Base-by-base conservation (phyloP, 176 grass and related monocot species). In the Triticum urartu region DNA sequence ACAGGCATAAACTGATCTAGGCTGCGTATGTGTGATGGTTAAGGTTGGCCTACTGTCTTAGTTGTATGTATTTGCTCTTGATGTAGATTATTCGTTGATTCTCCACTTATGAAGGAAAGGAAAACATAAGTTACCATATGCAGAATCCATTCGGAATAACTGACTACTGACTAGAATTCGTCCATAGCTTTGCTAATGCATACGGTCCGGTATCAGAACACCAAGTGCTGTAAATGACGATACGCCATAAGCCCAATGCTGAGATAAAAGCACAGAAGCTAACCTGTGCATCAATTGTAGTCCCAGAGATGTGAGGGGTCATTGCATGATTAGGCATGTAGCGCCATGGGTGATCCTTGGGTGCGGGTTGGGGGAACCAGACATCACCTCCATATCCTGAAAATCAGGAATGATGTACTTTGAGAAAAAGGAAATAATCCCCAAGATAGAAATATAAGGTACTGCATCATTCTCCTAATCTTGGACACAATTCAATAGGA, bases 281-380 rank as follows among this genome's bases (percentile, higher is more conserved):
- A 26, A 95, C 93, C 77, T 93, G 91, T 14, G 52, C 91, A 84
- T 95, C 93, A 83, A 95, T 95, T 77, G 93, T 93, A 26, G 93
- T 95, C 21, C 93, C 91, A 59, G 91, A 93, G 25, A 93, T 93
- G 26, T 95, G 93, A 78, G 93, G 93, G 17, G 93, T 95, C 93
- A 98, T 98, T 18, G 93, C 96, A 26, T 98, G 91, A 82, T 98
- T 98, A 78, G 96, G 91, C 96, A 98, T 94, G 81, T 93, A 89
- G 20, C 93, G 83, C 93, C 93, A 95, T 7, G 89, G 91, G 38
- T 95, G 93, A 86, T 95, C 93, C 84, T 87, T 95, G 0, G 89
- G 93, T 76, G 93, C 89, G 28, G 96, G 96, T 64, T 95, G 93
- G 64, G 95, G 96, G 60, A 83, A 88, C 96, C 96, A 98, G 39